Evolutionary conservation across 2,329 filamentous ascomycete genomes (phyloP).

Genomic region (Coleophoma cylindrospora): DNA sequence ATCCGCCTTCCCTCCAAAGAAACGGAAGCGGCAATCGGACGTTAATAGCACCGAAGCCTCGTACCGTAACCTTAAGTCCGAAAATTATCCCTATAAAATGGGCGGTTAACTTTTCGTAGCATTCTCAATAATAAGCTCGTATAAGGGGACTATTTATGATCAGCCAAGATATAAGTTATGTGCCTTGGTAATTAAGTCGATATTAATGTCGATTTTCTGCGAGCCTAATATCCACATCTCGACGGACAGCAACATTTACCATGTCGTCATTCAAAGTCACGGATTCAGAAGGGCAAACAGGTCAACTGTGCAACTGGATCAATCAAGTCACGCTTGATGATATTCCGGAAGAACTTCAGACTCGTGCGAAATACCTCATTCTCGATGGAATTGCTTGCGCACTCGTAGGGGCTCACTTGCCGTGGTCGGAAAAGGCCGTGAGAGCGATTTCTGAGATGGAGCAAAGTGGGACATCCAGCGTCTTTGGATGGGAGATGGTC

Average conservation of each 20-base stretch:
- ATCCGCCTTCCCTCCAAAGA: too few relatives aligned
- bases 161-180: too few relatives aligned
- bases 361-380: conserved; percentile 35
- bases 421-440: conserved; percentile 33
- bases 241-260: not conserved
- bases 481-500: conserved; percentile 20
- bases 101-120: too few relatives aligned
- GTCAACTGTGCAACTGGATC: conserved; percentile 26
- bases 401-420: conserved; percentile 32
- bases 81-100: too few relatives aligned
- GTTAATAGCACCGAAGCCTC: too few relatives aligned
- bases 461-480: conserved; percentile 19
- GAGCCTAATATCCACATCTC: too few relatives aligned
- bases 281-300: conserved; percentile 13
- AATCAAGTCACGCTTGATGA: conserved; percentile 17
- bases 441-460: conserved; percentile 28
- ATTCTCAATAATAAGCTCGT: too few relatives aligned
- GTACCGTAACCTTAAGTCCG: too few relatives aligned
- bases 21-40: too few relatives aligned
- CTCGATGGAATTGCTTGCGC: conserved; percentile 37
- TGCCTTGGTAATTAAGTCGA: too few relatives aligned
- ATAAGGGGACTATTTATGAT: too few relatives aligned
- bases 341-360: conserved; percentile 27
- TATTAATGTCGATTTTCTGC: too few relatives aligned
- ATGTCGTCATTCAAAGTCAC: not conserved